Evolutionary conservation across 192 early-diverging fungal genomes (phyloP).

Genomic region (Neocallimastix lanati): DNA sequence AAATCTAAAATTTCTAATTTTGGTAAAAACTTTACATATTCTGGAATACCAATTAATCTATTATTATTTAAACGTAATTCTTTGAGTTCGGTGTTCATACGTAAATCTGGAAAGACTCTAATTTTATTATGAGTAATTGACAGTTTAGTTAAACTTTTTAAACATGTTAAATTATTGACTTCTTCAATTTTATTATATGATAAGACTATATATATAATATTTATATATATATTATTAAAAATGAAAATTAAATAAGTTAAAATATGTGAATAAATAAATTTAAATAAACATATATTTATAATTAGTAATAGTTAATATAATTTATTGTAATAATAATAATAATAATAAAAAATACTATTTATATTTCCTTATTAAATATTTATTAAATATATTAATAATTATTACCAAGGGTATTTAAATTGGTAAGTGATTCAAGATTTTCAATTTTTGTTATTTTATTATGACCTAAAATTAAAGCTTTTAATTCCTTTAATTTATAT

Average conservation of each 20-base stretch:
- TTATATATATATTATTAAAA: no score
- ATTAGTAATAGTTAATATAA: no score
- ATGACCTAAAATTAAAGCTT: constrained; percentile 62
- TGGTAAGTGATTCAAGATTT: constrained; percentile 26
- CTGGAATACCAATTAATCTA: constrained; percentile 38
- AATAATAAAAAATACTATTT: no score
- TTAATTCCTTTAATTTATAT: constrained; percentile 32
- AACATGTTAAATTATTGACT: constrained; percentile 27
- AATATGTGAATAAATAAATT: no score
- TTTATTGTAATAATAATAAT: no score
- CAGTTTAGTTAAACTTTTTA: constrained; percentile 52
- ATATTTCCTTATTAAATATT: no score
- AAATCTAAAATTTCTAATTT: constrained; percentile 54
- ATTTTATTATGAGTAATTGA: constrained; percentile 57
- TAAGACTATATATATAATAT: constrained; percentile 22
- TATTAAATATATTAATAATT: no score
- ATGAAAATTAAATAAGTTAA: no score
- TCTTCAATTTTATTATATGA: constrained; percentile 55
- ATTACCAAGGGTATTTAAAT: constrained; percentile 52
- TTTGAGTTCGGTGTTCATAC: constrained; percentile 27
- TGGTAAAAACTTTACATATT: constrained; percentile 16
- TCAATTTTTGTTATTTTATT: constrained; percentile 51
- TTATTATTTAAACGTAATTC: constrained; percentile 65
- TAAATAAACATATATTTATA: no score
- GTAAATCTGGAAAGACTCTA: constrained; percentile 44